A percentile compares a stretch with the other conserved stretches of the same genome.
Conservation (phyloP, 2,329 filamentous ascomycete species). For the Chalaropsis ovoidea region DNA sequence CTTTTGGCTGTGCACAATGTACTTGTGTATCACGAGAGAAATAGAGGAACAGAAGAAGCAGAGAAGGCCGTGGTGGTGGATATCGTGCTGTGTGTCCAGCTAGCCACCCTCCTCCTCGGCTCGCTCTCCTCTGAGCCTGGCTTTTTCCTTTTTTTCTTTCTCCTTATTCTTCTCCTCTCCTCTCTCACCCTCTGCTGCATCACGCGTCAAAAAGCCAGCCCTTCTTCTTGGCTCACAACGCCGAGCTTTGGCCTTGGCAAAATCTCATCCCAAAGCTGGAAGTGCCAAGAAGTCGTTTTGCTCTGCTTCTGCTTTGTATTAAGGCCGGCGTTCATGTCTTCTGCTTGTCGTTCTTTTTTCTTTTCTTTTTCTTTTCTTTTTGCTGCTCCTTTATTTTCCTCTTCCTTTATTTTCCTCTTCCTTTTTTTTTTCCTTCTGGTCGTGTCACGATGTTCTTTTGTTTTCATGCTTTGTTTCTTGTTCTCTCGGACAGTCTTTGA, state of each 20-base stretch:
- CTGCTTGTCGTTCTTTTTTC: conserved; percentile 3
- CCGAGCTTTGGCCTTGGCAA: conserved; percentile 25
- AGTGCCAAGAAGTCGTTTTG: conserved; percentile 22
- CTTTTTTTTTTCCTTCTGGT: conserved; percentile 13
- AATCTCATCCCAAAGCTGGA: conserved; percentile 21
- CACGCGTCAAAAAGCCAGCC: conserved; percentile 20
- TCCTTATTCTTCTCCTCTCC: background rate
- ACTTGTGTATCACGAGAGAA: background rate
- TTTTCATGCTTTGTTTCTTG: background rate
- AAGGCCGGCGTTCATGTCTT: conserved; percentile 5
- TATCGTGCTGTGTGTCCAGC: background rate
- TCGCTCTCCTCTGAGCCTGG: background rate
- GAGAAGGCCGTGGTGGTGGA: no score
- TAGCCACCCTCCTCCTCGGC: background rate
- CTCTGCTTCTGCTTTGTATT: conserved; percentile 9
- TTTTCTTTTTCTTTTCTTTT: conserved; percentile 4
- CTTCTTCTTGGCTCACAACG: conserved; percentile 25
- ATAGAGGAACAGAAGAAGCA: background rate
- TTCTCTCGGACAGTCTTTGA: background rate
- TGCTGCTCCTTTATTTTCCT: conserved; percentile 2
- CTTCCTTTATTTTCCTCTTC: background rate
- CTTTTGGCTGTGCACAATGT: background rate
- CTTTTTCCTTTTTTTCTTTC: background rate
- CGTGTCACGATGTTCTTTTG: conserved; percentile 8
- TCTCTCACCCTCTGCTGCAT: conserved; percentile 21